These are phyloP conservation scores for Solanum dulcamara DNA, from an alignment of 257 asterid species.

Conservation along the genomic window DNA sequence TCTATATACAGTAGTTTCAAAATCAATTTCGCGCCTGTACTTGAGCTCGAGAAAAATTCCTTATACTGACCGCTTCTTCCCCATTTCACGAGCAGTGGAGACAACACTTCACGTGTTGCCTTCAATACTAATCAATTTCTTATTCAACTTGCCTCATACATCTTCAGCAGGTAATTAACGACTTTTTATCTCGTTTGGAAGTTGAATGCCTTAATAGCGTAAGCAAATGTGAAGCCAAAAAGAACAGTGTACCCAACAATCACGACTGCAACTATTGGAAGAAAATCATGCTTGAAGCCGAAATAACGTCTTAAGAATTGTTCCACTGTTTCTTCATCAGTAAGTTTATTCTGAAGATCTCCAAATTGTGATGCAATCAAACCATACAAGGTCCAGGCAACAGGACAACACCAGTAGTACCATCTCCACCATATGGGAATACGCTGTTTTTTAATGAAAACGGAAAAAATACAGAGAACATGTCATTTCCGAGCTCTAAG, in stretches of 20 bases:
- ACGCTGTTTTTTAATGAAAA: conserved; percentile 20
- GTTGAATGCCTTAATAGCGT: conserved; percentile 35
- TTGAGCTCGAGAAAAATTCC: not conserved
- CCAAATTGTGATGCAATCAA: conserved; percentile 53
- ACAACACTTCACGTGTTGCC: not conserved
- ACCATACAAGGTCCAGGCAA: conserved; percentile 61
- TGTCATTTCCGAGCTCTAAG: not conserved
- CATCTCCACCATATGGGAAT: conserved; percentile 86
- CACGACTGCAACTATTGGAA: conserved; percentile 30
- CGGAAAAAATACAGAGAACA: not conserved
- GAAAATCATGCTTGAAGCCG: conserved; percentile 42
- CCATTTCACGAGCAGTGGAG: not conserved
- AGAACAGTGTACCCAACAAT: conserved; percentile 16
- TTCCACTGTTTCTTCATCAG: conserved; percentile 14
- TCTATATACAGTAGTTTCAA: not conserved
- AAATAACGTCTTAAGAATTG: conserved; percentile 33
- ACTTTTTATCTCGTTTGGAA: conserved; percentile 36
- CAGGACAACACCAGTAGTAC: conserved; percentile 63
- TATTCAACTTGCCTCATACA: not conserved
- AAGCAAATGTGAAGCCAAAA: conserved; percentile 40
- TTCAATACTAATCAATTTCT: not conserved
- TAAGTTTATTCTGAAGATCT: conserved; percentile 14
- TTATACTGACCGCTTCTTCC: not conserved
- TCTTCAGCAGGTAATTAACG: not conserved
- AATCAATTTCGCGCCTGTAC: not conserved